Base-by-base conservation (phyloP, 2,329 filamentous ascomycete genomes). In the Diaporthe sp. region DNA sequence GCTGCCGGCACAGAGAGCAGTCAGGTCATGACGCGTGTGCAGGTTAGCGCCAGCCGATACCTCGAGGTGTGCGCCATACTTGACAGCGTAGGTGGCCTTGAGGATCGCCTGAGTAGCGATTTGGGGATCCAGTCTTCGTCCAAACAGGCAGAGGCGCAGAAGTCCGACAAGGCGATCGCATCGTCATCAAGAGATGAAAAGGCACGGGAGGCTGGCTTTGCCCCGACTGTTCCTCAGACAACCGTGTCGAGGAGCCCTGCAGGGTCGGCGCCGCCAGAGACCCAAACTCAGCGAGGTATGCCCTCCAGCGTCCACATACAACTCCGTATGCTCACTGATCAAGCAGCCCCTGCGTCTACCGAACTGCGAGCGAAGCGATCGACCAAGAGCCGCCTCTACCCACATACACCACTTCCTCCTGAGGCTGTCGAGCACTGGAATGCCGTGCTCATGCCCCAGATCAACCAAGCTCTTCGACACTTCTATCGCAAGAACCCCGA, bases 401-500 rank as follows among this genome's bases (percentile, higher is more conserved):
- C 91, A 0, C 89, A 92, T 71, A 88, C 92, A 0, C 84, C 88
- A 0, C 84, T 93, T 0, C 85, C 91, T 0, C 87, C 90, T 4
- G 90, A 92, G 15, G 87, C 92, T 2, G 85, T 95, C 2, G 91
- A 94, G 49, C 90, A 92, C 77, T 96, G 94, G 94, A 93, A 95
- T 79, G 87, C 87, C 2, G 88, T 89, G 3, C 84, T 95, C 74
- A 94, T 95, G 86, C 92, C 93, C 2, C 92, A 94, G 76, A 90
- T 96, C 76, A 94, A 95, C 81, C 87, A 91, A 25, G 90, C 94
- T 1, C 88, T 95, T 22, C 90, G 92, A 31, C 89, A 91, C 70
- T 94, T 94, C 76, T 92, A 95, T 79, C 90, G 90, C 78, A 94
- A 94, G 79, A 90, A 94, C 68, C 90, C 92, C 0, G 94, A 96